phyloP scores from a whole-genome alignment of 1,284 basidiomycete genomes.

The Ceratobasidium sp. region DNA sequence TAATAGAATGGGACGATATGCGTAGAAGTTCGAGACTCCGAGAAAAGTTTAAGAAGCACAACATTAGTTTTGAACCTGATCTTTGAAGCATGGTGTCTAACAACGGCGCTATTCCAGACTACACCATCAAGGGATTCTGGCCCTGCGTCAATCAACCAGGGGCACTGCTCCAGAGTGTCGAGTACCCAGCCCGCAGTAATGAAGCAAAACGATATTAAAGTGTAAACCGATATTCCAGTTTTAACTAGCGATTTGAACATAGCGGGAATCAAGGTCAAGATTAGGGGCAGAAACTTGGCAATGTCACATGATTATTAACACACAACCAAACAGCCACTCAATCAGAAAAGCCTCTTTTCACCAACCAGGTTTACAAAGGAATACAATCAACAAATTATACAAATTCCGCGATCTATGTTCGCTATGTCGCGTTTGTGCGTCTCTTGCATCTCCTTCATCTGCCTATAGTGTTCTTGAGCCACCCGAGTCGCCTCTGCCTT shows the following conservation, averaged over 20 bases:
- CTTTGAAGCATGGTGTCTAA: background rate
- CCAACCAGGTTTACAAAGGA: no score
- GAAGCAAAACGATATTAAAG: background rate
- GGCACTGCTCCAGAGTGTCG: background rate
- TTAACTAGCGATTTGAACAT: background rate
- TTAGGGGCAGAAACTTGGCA: background rate
- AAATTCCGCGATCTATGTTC: no score
- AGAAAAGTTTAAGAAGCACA: slow-evolving; percentile 60
- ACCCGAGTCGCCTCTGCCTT: no score
- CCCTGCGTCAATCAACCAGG: no score
- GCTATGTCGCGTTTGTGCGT: no score
- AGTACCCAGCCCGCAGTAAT: background rate
- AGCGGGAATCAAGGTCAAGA: background rate
- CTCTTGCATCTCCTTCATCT: no score
- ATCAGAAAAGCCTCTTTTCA: no score
- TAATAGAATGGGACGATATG: slow-evolving; percentile 83
- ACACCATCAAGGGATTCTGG: background rate
- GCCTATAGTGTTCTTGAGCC: no score
- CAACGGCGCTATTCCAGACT: background rate
- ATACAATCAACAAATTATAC: no score
- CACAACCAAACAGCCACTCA: no score
- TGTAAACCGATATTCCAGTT: background rate
- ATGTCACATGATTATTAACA: no score
- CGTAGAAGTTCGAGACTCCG: slow-evolving; percentile 70
- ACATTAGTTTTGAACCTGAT: background rate